Base-by-base conservation (phyloP, 768 basidiomycete genomes). In the Psilocybe azurescens region DNA sequence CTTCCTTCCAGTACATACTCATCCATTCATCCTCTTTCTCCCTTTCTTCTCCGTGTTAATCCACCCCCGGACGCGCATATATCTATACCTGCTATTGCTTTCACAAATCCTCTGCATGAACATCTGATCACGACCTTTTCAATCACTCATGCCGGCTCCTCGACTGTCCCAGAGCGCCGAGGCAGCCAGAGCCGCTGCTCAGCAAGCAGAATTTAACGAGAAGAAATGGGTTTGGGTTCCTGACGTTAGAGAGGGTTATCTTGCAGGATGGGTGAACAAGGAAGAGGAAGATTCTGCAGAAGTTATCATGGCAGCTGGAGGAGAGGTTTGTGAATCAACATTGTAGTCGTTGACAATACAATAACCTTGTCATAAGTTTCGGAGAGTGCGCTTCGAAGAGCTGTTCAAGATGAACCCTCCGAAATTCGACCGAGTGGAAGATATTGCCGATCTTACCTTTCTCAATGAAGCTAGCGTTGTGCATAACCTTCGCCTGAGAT, bases 141-240 rank as follows among this genome's bases (percentile, higher is more conserved):
- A 46, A 48, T 54, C 64, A 60, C 56, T 52, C 44, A 88, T 88
- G 86, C 81, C 81, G 65, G 77, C 75, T 58, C 78, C 80, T 63
- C 77, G 80, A 47, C 78, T 73, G 53, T 83, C 86, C 46, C 83
- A 82, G 61, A 83, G 78, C 63, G 82, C 81, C 50, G 94, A 95
- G 74, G 90, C 89, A 44, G 91, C 94, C 7, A 82, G 89, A 57
- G 89, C 88, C 16, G 94, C 94, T 20, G 95, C 94, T 18, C 86
- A 90, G n/a, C 93, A 95, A 73, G 94, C 94, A 9, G 94, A 96
- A 75, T 97, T 95, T 77, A 96, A 95, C 73, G 94, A 95, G 83
- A 97, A 96, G 89, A 93, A 90, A 80, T 97, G 96, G 93, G 95
- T 98, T 5, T 99, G 97, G 97, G 91, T 96, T 28, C 94, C 95